Evolutionary conservation across 2,329 filamentous ascomycete species (phyloP).

Genomic region (Cercospora sp.): DNA sequence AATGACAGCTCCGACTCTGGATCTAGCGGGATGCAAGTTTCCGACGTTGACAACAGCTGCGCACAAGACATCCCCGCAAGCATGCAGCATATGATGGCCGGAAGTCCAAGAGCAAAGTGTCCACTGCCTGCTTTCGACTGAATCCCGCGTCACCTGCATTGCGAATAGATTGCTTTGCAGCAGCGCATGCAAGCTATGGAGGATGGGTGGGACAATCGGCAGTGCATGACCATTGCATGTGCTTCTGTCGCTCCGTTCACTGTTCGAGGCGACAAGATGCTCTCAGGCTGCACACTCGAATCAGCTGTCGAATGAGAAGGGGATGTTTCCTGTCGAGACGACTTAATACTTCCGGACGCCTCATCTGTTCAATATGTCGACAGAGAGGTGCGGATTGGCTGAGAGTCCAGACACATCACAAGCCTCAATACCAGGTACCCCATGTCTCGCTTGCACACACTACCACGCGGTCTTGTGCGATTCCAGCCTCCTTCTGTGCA

Average conservation of each 20-base stretch:
- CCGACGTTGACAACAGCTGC: constrained; percentile 15
- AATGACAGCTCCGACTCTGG: not conserved
- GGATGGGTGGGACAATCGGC: constrained; percentile 8
- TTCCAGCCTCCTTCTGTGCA: constrained; percentile 20
- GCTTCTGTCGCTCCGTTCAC: not conserved
- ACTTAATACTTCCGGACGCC: not conserved
- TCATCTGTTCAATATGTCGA: not conserved
- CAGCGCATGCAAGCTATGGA: not conserved
- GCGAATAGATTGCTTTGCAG: constrained; percentile 17
- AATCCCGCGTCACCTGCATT: constrained; percentile 2
- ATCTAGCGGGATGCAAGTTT: constrained; percentile 12
- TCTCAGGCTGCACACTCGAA: not conserved
- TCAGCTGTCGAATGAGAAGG: not conserved
- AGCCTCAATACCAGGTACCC: constrained; percentile 8
- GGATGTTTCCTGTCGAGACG: not conserved
- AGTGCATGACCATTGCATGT: not conserved
- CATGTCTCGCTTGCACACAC: constrained; percentile 4
- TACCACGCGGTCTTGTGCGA: not conserved
- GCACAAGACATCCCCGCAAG: constrained; percentile 6
- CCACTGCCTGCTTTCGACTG: constrained; percentile 1
- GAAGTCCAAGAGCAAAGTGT: not conserved
- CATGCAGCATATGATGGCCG: not conserved
- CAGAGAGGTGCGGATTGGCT: not conserved
- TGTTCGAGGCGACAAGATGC: not conserved
- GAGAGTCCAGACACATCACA: constrained; percentile 12